Base-by-base conservation (phyloP, 768 basidiomycete species). In the Chlorophyllum brunneum region DNA sequence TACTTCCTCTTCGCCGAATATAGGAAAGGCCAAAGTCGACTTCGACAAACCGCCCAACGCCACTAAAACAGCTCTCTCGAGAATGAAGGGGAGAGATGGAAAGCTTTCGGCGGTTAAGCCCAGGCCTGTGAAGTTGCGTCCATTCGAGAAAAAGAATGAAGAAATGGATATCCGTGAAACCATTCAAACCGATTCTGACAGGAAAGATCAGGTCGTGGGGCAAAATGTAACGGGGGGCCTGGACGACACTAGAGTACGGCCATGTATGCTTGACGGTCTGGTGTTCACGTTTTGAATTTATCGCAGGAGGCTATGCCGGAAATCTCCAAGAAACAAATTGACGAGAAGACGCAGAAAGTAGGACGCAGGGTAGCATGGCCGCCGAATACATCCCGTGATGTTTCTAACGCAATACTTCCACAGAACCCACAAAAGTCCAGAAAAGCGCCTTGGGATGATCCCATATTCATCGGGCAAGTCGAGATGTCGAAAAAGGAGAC, bases 371-470 rank as follows among this genome's bases (percentile, higher is more conserved):
- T 44, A 44, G 18, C 10, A n/a, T 4, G 15, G 20, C 27, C 13
- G 23, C 16, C 10, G 13, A 22, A 18, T 8, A 10, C 23, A 22
- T 26, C 30, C 7, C 6, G 30, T 34, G 1, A 11, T 11, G 34
- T 36, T 15, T 36, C 34, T 22, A 20, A 45, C 27, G 7, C 38
- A 37, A 51, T 54, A 41, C 16, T 40, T 3, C 44, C 33, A 39
- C 10, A 29, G 49, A 60, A 54, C 39, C 13, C 34, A 49, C 52
- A 56, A 58, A 68, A 66, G 42, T 44, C 59, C 8, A 57, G 49
- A 38, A 65, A 67, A 58, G 69, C 69, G 5, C 65, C 68, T 9
- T 67, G 65, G 66, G 65, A 64, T 42, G 56, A 59, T 27, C 46
- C 57, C 27, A 57, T 57, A 33, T 62, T 65, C 29, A 41, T 55